phyloP scores from a whole-genome alignment of 2,329 filamentous ascomycete genomes.

The Emmonsia crescens region DNA sequence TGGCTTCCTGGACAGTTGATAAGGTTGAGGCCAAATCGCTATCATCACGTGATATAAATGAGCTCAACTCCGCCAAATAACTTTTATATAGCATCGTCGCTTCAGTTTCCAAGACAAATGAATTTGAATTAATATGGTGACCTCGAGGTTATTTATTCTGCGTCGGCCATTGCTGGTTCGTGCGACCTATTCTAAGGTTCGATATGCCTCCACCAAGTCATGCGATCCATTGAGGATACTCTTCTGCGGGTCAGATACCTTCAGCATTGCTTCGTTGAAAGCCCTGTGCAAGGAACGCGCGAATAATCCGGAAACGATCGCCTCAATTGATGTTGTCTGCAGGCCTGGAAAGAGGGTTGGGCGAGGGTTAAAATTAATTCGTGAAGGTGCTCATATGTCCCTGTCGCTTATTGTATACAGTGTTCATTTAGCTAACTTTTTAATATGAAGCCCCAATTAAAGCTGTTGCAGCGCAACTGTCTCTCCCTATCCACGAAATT shows the following conservation, averaged over 20 bases:
- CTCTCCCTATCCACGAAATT: constrained; percentile 59
- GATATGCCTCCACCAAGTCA: constrained; percentile 22
- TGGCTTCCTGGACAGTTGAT: not conserved
- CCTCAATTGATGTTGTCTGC: constrained; percentile 76
- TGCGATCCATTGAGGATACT: constrained; percentile 63
- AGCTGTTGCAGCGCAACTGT: constrained; percentile 50
- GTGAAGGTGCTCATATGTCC: constrained; percentile 42
- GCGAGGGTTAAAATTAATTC: constrained; percentile 58
- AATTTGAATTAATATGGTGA: constrained; percentile 3
- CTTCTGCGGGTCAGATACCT: constrained; percentile 88
- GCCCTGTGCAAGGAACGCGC: constrained; percentile 55
- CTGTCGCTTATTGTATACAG: too few species aligned
- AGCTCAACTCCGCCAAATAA: not conserved
- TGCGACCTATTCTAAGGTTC: constrained; percentile 7
- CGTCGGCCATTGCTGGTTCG: constrained; percentile 13
- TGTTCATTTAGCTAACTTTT: not conserved
- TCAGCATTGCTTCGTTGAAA: constrained; percentile 67
- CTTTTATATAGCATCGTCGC: too few species aligned
- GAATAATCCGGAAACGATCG: constrained; percentile 45
- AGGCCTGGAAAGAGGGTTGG: constrained; percentile 69
- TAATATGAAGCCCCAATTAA: constrained; percentile 58
- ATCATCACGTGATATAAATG: not conserved
- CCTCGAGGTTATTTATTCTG: constrained; percentile 15
- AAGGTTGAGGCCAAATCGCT: not conserved
- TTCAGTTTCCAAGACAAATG: not conserved